Evolutionary conservation across 805 yeast species (phyloP).

Genomic region (Myxozyma nipponensis): DNA sequence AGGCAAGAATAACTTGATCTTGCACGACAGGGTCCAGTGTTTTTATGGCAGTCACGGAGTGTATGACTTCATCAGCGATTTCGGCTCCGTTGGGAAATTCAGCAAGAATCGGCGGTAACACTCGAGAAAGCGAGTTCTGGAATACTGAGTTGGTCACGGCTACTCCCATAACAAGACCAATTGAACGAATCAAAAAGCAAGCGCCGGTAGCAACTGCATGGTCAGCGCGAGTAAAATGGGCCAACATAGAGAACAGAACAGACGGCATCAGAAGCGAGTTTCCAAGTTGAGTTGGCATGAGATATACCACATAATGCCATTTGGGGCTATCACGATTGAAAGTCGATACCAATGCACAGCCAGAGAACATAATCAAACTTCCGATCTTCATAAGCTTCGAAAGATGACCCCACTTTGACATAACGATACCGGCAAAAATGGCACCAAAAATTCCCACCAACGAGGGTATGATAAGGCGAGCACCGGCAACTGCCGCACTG

Average conservation of each 20-base stretch:
- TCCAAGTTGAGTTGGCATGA: slow-evolving; percentile 59
- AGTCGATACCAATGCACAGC: slow-evolving; percentile 41
- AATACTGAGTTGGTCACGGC: slow-evolving; percentile 63
- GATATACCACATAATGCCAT: slow-evolving; percentile 43
- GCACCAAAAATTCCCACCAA: slow-evolving; percentile 67
- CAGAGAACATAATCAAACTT: slow-evolving; percentile 46
- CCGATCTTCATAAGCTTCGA: slow-evolving; percentile 45
- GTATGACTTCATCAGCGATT: slow-evolving; percentile 43
- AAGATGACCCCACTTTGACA: slow-evolving; percentile 66
- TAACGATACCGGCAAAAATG: slow-evolving; percentile 59
- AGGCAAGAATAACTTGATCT: slow-evolving; percentile 43
- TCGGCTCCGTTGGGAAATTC: slow-evolving; percentile 30
- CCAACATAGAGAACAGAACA: slow-evolving; percentile 66
- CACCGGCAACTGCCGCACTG: slow-evolving; percentile 55
- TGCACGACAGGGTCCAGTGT: slow-evolving; percentile 46
- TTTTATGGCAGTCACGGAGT: slow-evolving; percentile 49
- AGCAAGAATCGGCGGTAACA: slow-evolving; percentile 33
- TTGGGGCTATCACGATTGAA: slow-evolving; percentile 30
- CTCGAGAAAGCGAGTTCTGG: slow-evolving; percentile 44
- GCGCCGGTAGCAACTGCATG: slow-evolving; percentile 88
- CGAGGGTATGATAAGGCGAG: slow-evolving; percentile 53
- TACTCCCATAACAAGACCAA: slow-evolving; percentile 83
- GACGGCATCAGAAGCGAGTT: slow-evolving; percentile 67
- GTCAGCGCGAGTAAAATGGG: slow-evolving; percentile 61
- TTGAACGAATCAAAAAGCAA: slow-evolving; percentile 80